These are phyloP conservation scores for Ganoderma sinense DNA, from an alignment of 1,284 basidiomycete species.

Conservation along the genomic window DNA sequence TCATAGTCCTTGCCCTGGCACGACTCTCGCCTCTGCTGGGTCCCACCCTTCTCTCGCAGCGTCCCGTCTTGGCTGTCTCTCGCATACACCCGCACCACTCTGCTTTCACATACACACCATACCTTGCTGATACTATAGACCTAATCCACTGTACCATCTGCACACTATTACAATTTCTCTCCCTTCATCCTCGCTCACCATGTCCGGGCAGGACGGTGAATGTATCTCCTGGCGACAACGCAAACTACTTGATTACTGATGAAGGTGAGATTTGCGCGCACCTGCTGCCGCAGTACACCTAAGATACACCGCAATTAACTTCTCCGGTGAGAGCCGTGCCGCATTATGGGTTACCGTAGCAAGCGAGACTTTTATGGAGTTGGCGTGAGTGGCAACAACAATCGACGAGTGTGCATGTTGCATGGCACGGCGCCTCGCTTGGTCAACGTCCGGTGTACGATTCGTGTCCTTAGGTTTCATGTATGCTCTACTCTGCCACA, in stretches of 20 bases:
- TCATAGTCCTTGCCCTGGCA: slow-evolving; percentile 18
- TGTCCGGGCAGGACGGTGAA: neutral
- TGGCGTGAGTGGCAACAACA: neutral
- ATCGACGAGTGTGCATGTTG: neutral
- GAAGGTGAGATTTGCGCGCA: neutral
- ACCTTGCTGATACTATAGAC: slow-evolving; percentile 32
- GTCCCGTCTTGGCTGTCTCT: neutral
- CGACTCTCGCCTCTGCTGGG: neutral
- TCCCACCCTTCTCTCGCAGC: neutral
- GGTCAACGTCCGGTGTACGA: neutral
- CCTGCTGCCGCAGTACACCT: neutral
- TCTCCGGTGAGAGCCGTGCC: neutral
- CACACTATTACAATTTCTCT: slow-evolving; percentile 27
- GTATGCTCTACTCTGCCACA: neutral
- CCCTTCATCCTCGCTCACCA: slow-evolving; percentile 20
- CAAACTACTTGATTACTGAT: neutral
- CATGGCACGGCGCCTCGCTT: neutral
- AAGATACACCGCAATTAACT: neutral
- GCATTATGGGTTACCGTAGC: neutral
- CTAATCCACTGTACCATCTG: slow-evolving; percentile 31
- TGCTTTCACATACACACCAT: slow-evolving; percentile 22
- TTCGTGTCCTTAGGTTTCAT: neutral
- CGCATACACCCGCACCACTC: slow-evolving; percentile 6
- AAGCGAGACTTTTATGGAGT: neutral
- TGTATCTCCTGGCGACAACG: neutral